phyloP scores from a whole-genome alignment of 805 yeast genomes.

The Wickerhamiella azymoides region DNA sequence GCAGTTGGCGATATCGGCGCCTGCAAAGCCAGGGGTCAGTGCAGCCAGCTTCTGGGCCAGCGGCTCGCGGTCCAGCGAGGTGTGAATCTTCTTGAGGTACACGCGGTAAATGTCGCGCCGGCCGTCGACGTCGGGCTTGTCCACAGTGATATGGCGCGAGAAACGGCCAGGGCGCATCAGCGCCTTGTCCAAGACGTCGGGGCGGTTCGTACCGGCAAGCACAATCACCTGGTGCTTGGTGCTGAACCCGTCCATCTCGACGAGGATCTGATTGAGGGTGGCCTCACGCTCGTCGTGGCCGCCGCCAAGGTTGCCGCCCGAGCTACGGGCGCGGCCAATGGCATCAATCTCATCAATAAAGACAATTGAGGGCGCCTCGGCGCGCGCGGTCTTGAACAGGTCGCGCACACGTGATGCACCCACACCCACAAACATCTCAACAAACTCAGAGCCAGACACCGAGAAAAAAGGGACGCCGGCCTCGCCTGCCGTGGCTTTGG shows the following conservation, averaged over 20 bases:
- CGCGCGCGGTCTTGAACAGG: slow-evolving; percentile 79
- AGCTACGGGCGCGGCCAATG: slow-evolving; percentile 84
- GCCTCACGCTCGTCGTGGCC: slow-evolving; percentile 96
- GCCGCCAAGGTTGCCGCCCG: slow-evolving; percentile 36
- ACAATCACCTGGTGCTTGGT: slow-evolving; percentile 89
- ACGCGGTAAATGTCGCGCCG: slow-evolving; percentile 86
- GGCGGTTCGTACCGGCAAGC: slow-evolving; percentile 92
- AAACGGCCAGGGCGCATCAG: slow-evolving; percentile 95
- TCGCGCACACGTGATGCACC: slow-evolving; percentile 98
- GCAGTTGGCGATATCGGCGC: slow-evolving; percentile 96
- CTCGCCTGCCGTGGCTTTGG: slow-evolving; percentile 98
- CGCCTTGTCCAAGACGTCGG: slow-evolving; percentile 87
- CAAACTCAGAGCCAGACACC: slow-evolving; percentile 94
- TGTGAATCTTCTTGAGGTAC: slow-evolving; percentile 59
- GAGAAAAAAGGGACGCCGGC: slow-evolving; percentile 95
- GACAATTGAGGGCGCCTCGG: slow-evolving; percentile 88
- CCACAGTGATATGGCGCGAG: slow-evolving; percentile 83
- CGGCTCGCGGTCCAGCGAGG: slow-evolving; percentile 37
- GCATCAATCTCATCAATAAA: slow-evolving; percentile 99
- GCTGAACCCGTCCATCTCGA: slow-evolving; percentile 97
- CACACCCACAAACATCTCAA: slow-evolving; percentile 98
- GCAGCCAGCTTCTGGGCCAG: slow-evolving; percentile 86
- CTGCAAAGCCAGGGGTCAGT: slow-evolving; percentile 93
- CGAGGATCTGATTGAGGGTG: slow-evolving; percentile 85
- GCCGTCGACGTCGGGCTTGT: slow-evolving; percentile 89